A percentile compares a stretch with the other conserved stretches of the same genome.
Conservation (phyloP, 2,329 filamentous ascomycete genomes). For the Colletotrichum sp. region DNA sequence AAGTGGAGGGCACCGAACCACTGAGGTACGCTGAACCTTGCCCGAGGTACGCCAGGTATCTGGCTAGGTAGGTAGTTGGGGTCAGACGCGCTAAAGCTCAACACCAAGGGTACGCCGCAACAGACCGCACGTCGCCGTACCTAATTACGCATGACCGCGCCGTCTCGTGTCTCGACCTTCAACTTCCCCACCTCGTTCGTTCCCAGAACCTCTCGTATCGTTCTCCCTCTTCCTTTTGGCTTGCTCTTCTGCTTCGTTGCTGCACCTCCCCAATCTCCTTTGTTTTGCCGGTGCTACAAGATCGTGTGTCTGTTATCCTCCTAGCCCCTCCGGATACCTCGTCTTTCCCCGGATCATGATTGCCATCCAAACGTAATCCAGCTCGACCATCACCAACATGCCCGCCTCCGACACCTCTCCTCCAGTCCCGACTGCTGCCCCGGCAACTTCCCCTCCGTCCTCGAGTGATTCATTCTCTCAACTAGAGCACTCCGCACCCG, state of each 20-base stretch:
- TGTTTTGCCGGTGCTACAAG: not conserved
- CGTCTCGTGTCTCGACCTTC: slow-evolving; percentile 17
- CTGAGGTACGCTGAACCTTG: not conserved
- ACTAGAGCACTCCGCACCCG: not conserved
- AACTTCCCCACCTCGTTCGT: slow-evolving; percentile 16
- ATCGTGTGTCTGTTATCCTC: not conserved
- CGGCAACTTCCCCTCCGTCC: not conserved
- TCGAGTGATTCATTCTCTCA: not conserved
- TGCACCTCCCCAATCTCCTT: not conserved
- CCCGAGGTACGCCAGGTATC: not conserved
- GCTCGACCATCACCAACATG: not conserved
- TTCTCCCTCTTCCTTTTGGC: not conserved
- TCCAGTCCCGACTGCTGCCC: not conserved
- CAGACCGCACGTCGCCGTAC: slow-evolving; percentile 9
- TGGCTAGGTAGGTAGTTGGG: not conserved
- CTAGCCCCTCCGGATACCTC: not conserved
- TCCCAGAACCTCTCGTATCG: slow-evolving; percentile 7
- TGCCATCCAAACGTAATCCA: not conserved
- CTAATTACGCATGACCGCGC: slow-evolving; percentile 13
- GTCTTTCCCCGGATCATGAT: slow-evolving; percentile 1
- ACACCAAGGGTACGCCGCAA: slow-evolving; percentile 10
- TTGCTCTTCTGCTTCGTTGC: not conserved
- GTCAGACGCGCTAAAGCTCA: slow-evolving; percentile 15
- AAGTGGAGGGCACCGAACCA: not conserved
- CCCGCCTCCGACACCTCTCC: not conserved